Base-by-base conservation (phyloP, 352 stramenopile genomes). In the Phytophthora pseudosyringae region DNA sequence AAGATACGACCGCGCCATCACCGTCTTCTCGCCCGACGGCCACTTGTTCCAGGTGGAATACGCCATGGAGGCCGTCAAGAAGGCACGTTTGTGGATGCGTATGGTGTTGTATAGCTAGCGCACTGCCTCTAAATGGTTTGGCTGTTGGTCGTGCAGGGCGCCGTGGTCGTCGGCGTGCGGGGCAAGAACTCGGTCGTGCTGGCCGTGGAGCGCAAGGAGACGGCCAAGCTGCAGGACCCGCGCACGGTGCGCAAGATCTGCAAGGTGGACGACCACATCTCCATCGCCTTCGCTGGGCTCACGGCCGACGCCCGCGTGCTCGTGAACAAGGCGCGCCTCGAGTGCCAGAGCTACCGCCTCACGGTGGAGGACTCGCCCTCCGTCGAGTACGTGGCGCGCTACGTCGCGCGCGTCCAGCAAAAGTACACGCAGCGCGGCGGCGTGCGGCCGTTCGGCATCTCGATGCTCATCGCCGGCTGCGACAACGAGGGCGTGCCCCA, bases 41-140 rank as follows among this genome's bases (percentile, higher is more conserved):
- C 97, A 99, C 77, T 87, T 99, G 69, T 99, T 99, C 80, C 97
- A 99, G 76, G 97, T 99, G 9, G 97, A 99, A 88, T 99, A 99
- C 86, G 98, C 98, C 62, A 99, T 99, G 93, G 97, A 99, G 74
- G 98, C 98, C 31, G 98, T 99, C 11, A 98, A 98, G 78, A 95
- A 97, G 77, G 89, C 86, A 62, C 59, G 78, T 21, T 21, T 21
- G n/a, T 57, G 16, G 31, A 41, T 61, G 21, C 44, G 8, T 8
- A 2, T 25, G 0, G 3, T 49, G 9, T 25, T 29, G 21, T 52
- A 52, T 13, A 21, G 21, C 21, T 21, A 21, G 21, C 2, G 21
- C 21, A 21, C 1, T 21, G 21, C 21, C 21, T 21, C 21, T 21
- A 21, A 21, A 21, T 2, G 21, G 21, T 21, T 21, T 21, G 21